A percentile compares a stretch with the other conserved stretches of the same genome.
These are phyloP conservation scores for Rhododendron griersonianum DNA, from an alignment of 148 eudicot species.

Conservation along the genomic window DNA sequence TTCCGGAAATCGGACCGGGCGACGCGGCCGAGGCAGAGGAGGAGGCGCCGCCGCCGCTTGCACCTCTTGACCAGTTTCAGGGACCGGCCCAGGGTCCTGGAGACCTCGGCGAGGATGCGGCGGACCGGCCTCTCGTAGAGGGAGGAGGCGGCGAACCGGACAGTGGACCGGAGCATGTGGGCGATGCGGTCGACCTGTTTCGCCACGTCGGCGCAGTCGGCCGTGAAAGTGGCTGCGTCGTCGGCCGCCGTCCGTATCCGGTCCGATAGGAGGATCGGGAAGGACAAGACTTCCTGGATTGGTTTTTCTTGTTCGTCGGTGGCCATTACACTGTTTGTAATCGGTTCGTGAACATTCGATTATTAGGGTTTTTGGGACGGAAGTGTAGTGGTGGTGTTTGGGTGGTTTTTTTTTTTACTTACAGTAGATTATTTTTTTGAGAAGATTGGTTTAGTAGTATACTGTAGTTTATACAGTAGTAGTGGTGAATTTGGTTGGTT, in stretches of 20 bases:
- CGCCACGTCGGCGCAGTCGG: conserved; percentile 43
- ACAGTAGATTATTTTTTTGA: too few relatives aligned
- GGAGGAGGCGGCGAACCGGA: conserved; percentile 28
- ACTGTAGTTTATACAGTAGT: too few relatives aligned
- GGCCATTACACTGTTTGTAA: too few relatives aligned
- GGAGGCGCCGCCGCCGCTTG: conserved; percentile 47
- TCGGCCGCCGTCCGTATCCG: conserved; percentile 23
- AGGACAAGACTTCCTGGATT: conserved; percentile 35
- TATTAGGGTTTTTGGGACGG: not conserved
- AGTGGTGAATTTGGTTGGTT: too few relatives aligned
- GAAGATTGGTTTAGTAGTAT: too few relatives aligned
- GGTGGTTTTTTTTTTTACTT: too few relatives aligned
- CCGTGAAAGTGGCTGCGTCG: conserved; percentile 32
- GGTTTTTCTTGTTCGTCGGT: not conserved
- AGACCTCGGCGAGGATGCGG: conserved; percentile 36
- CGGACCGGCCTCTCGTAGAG: conserved; percentile 66
- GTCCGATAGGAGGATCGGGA: conserved; percentile 48
- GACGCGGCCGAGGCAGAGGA: conserved; percentile 47
- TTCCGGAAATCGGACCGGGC: conserved; percentile 63
- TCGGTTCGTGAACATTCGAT: too few relatives aligned
- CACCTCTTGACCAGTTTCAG: conserved; percentile 45
- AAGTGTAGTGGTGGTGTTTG: not conserved
- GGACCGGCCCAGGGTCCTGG: conserved; percentile 35
- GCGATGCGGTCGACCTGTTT: conserved; percentile 35
- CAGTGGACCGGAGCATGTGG: conserved; percentile 47